Evolutionary conservation across 495 filamentous ascomycete genomes (phyloP).

Genomic region (Xylaria bambusicola): DNA sequence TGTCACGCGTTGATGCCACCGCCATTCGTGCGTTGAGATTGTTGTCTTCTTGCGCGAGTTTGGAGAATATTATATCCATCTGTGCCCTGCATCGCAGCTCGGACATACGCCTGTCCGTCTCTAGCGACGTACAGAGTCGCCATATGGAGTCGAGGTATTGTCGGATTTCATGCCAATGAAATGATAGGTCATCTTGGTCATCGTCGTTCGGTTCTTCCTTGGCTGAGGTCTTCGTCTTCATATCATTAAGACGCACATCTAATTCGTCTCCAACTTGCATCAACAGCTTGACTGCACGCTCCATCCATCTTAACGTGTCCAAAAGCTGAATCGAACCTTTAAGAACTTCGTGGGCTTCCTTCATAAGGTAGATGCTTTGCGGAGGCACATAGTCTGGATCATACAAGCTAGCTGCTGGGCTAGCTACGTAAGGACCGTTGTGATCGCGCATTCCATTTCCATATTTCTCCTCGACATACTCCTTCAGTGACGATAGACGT

Average conservation of each 20-base stretch:
- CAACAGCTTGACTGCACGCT: slow-evolving; percentile 35
- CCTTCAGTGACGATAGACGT: slow-evolving; percentile 26
- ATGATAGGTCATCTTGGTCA: slow-evolving; percentile 26
- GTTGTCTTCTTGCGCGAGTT: slow-evolving; percentile 40
- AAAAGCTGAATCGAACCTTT: slow-evolving; percentile 34
- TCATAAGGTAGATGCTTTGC: slow-evolving; percentile 38
- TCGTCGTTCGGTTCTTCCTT: slow-evolving; percentile 19
- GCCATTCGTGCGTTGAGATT: slow-evolving; percentile 39
- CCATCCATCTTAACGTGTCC: slow-evolving; percentile 39
- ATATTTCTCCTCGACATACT: slow-evolving; percentile 29
- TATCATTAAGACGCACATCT: slow-evolving; percentile 25
- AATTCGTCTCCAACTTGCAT: slow-evolving; percentile 36
- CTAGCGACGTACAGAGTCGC: slow-evolving; percentile 38
- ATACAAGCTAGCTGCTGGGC: slow-evolving; percentile 16
- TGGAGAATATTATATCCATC: slow-evolving; percentile 40
- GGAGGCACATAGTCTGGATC: slow-evolving; percentile 34
- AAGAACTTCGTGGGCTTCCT: slow-evolving; percentile 36
- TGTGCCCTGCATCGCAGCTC: slow-evolving; percentile 37
- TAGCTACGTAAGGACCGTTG: neutral
- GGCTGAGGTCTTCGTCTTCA: slow-evolving; percentile 14
- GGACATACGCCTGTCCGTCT: slow-evolving; percentile 37
- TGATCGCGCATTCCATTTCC: slow-evolving; percentile 20
- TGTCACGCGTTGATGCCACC: slow-evolving; percentile 38
- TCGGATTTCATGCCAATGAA: slow-evolving; percentile 38
- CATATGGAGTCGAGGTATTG: slow-evolving; percentile 38